Base-by-base conservation (phyloP, 1,284 basidiomycete genomes). In the Cryptococcus neoformans region DNA sequence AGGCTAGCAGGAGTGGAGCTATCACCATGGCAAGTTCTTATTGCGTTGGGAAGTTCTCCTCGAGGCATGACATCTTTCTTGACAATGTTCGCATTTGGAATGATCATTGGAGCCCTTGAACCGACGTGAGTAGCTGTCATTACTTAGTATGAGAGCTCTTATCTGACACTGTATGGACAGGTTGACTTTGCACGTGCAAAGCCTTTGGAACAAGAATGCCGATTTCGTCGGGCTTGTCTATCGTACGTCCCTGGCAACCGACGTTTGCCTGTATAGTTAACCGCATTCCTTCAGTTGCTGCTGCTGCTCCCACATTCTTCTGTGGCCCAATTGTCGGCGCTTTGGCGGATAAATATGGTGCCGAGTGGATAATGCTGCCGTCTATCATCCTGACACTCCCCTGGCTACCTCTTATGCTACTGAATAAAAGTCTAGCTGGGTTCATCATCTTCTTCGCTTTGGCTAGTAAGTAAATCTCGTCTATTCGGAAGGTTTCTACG, bases 171-270 rank as follows among this genome's bases (percentile, higher is more conserved):
- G 17, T 8, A 9, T 16, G 3, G 21, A 21, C 55, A 81, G 86
- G 1, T 75, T 90, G 28, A 85, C 88, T 0, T 73, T 90, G 10
- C 85, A 86, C 62, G 72, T 89, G 39, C 81, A 86, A 62, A 69
- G 70, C 3, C 69, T 83, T 0, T 91, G 86, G 83, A 66, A 78
- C n/a, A 81, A 87, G 55, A 69, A 82, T 61, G 81, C 87, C 0
- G 75, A 78, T 5, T 81, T 82, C 70, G 85, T 89, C 21, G 89
- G 89, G 2, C 66, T 90, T 9, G 81, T 89, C 12, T 88, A 86
- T 68, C 79, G 67, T 65, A 39, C 44, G 65, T 44, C 39, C 45
- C 12, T 38, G 40, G 40, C 40, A 41, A 11, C n/a, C n/a, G 40
- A 41, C n/a, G 10, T 11, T n/a, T 37, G 42, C n/a, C 42, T 49